Evolutionary conservation across 805 yeast species (phyloP), one percentile per base, ranked within the genome.

Genomic region (Candida oleophila): DNA sequence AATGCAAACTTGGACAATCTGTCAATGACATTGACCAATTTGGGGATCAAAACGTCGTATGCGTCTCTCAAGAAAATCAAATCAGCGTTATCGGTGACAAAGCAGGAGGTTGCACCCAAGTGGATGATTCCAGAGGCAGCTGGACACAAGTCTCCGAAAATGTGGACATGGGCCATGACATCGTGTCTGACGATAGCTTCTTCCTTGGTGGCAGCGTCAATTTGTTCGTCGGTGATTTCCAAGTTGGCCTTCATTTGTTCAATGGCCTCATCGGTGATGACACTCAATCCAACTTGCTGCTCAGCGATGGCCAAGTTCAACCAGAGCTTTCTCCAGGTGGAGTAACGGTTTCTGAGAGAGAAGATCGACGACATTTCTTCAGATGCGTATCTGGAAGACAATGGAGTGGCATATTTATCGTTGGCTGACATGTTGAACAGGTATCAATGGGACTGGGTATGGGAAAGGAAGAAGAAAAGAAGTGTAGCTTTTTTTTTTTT

Each of bases 271-370:
- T 90, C 96, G 22, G 92, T 81, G 67, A 94, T 85, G 46, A 91
- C 83, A 43, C 75, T 74, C 48, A 94, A 77, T 2, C 99, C 99
- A 43, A 91, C 80, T 64, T 89, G 89, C 70, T 89, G 78, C 74
- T 94, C 99, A 50, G 99, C 99, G 62, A 85, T 84, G 56, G 99
- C 99, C 58, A 94, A 77, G 66, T 87, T 91, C 63, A 83, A 80
- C 99, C 99, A 94, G 55, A 94, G 80, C 69, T 89, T 89, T 80
- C 99, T 88, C 99, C 99, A 94, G 36, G 99, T 94, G 45, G 97
- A 87, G 71, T 87, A 94, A 64, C 99, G 81, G 76, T 87, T 94
- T 73, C 96, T 83, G 62, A 87, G 69, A 41, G 98, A 92, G 77
- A 94, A 94, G 62, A 94, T 78, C 56, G 80, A 76, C 50, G 97